Conservation (phyloP, 2,329 filamentous ascomycete genomes). For the Chalaropsis ovoidea region DNA sequence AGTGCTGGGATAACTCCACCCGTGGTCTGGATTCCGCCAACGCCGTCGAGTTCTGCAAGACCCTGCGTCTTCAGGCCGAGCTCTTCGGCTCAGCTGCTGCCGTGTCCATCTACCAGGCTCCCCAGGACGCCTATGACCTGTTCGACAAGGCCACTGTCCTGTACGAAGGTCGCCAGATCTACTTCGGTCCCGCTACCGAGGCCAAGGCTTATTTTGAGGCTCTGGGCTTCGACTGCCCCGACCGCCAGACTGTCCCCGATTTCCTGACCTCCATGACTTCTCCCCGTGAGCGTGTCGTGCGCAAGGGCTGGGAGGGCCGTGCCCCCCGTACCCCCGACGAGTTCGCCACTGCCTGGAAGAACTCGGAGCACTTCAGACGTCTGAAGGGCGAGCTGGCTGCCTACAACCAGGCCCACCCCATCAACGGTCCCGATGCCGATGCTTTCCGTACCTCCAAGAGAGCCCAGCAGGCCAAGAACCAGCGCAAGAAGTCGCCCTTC, state of each 20-base stretch:
- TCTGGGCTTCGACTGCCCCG: conserved; percentile 56
- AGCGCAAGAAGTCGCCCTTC: conserved; percentile 64
- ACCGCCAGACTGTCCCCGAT: conserved; percentile 58
- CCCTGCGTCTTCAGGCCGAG: conserved; percentile 56
- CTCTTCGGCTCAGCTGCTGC: conserved; percentile 55
- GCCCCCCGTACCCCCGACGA: conserved; percentile 52
- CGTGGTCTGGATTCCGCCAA: conserved; percentile 66
- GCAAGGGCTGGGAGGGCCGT: conserved; percentile 46
- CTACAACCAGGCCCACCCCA: conserved; percentile 43
- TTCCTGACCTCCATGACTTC: conserved; percentile 63
- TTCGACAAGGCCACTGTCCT: conserved; percentile 51
- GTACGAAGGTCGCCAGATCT: conserved; percentile 53
- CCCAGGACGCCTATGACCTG: conserved; percentile 53
- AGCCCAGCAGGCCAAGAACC: conserved; percentile 46
- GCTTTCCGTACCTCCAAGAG: conserved; percentile 46
- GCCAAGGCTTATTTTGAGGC: conserved; percentile 57
- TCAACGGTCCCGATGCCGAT: conserved; percentile 47
- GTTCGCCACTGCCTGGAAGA: conserved; percentile 50
- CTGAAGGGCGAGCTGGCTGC: conserved; percentile 43
- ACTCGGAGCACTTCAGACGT: conserved; percentile 39
- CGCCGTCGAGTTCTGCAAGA: conserved; percentile 64
- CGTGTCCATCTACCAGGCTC: conserved; percentile 66
- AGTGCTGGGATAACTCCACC: conserved; percentile 63
- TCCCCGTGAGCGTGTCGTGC: conserved; percentile 45
- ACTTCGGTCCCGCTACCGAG: conserved; percentile 49